Conservation (phyloP, 306 rosid species). For the Medicago truncatula region DNA sequence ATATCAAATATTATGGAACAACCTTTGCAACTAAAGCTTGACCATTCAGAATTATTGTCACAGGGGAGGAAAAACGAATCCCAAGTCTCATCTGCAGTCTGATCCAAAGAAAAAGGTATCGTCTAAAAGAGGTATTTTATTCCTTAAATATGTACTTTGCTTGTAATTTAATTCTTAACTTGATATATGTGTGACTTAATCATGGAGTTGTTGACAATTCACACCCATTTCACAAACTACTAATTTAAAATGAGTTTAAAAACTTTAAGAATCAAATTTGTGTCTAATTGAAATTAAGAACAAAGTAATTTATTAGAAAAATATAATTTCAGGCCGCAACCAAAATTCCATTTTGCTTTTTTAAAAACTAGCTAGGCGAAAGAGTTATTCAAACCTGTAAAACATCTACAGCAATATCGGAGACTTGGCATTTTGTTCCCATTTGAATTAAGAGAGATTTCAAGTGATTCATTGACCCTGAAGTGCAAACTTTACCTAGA, state of each 20-base stretch:
- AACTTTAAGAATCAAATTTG: neutral
- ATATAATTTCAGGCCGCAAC: too few species aligned
- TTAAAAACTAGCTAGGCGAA: too few species aligned
- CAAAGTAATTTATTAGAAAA: too few species aligned
- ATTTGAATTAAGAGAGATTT: constrained; percentile 10
- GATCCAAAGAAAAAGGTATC: too few species aligned
- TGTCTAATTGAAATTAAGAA: neutral
- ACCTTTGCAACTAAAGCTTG: too few species aligned
- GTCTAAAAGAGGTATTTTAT: too few species aligned
- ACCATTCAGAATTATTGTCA: too few species aligned
- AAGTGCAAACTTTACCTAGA: neutral
- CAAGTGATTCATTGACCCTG: neutral
- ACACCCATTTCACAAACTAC: neutral
- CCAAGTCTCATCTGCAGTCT: too few species aligned
- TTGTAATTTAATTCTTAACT: neutral
- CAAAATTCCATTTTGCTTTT: too few species aligned
- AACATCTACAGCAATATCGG: neutral
- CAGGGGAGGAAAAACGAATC: too few species aligned
- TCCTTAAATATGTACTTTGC: neutral
- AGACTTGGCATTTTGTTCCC: neutral
- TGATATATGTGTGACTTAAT: neutral
- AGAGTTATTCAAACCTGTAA: neutral
- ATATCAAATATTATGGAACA: too few species aligned
- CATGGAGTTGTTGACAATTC: neutral
- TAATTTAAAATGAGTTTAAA: neutral